Conservation (phyloP, 148 eudicot species). For the Limonium bicolor region DNA sequence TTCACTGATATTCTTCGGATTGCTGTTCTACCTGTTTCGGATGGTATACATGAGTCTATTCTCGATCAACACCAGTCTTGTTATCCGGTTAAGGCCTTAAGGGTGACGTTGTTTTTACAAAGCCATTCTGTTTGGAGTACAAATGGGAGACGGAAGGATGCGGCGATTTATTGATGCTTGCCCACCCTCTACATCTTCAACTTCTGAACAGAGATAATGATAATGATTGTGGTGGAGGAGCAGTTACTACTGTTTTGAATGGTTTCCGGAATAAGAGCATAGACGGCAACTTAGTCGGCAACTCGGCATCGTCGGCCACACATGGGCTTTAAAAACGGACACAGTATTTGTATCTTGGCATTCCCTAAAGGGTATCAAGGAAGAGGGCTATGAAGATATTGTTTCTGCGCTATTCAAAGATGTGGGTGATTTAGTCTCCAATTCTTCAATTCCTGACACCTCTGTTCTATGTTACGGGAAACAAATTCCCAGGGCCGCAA, state of each 20-base stretch:
- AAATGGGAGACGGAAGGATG: constrained; percentile 68
- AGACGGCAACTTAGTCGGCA: constrained; percentile 95
- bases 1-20: constrained; percentile 58
- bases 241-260: constrained; percentile 39
- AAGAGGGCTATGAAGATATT: constrained; percentile 48
- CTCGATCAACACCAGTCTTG: constrained; percentile 66
- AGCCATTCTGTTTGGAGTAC: constrained; percentile 61
- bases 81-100: constrained; percentile 72
- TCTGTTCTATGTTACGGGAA: constrained; percentile 85
- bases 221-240: constrained; percentile 16
- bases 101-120: constrained; percentile 39
- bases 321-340: constrained; percentile 56
- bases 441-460: constrained; percentile 32
- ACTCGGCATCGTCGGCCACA: constrained; percentile 82
- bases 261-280: constrained; percentile 64
- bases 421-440: constrained; percentile 36
- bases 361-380: constrained; percentile 50
- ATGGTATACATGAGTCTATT: constrained; percentile 37
- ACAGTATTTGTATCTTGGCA: constrained; percentile 80
- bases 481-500: constrained; percentile 75
- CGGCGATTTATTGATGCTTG: constrained; percentile 86
- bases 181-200: constrained; percentile 73
- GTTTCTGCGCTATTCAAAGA: constrained; percentile 47
- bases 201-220: constrained; percentile 29
- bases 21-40: constrained; percentile 37